These are phyloP conservation scores for Inga leiocalycina DNA, from an alignment of 306 rosid genomes.

Conservation along the genomic window DNA sequence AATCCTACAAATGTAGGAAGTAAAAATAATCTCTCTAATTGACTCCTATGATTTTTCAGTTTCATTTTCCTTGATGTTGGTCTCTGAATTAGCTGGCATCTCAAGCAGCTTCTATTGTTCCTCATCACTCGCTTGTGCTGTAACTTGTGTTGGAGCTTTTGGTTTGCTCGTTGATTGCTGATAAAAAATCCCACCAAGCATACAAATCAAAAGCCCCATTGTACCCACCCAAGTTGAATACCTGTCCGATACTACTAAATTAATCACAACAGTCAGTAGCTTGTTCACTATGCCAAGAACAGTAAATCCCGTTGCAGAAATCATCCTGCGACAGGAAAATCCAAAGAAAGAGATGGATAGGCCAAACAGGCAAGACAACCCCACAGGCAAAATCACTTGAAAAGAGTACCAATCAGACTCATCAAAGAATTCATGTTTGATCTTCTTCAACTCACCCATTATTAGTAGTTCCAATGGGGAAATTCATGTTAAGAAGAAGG, in stretches of 20 bases:
- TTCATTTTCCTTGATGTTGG: constrained; percentile 34
- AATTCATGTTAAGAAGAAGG: constrained; percentile 8
- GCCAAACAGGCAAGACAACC: constrained; percentile 74
- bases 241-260: constrained; percentile 77
- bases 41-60: constrained; percentile 42
- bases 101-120: constrained; percentile 67
- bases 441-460: constrained; percentile 83
- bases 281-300: constrained; percentile 93
- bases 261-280: constrained; percentile 74
- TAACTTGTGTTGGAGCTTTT: constrained; percentile 47
- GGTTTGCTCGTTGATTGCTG: constrained; percentile 80
- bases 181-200: constrained; percentile 75
- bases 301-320: constrained; percentile 81
- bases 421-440: constrained; percentile 65
- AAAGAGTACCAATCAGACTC: constrained; percentile 77
- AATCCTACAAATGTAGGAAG: constrained; percentile 13
- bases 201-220: constrained; percentile 74
- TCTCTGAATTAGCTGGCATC: constrained; percentile 47
- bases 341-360: constrained; percentile 84
- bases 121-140: constrained; percentile 45
- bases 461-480: constrained; percentile 76
- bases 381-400: constrained; percentile 68
- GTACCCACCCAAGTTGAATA: constrained; percentile 83
- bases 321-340: constrained; percentile 82
- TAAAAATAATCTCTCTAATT: constrained; percentile 31